Evolutionary conservation across 768 basidiomycete species (phyloP).

Genomic region (Panaeolus papilionaceus): DNA sequence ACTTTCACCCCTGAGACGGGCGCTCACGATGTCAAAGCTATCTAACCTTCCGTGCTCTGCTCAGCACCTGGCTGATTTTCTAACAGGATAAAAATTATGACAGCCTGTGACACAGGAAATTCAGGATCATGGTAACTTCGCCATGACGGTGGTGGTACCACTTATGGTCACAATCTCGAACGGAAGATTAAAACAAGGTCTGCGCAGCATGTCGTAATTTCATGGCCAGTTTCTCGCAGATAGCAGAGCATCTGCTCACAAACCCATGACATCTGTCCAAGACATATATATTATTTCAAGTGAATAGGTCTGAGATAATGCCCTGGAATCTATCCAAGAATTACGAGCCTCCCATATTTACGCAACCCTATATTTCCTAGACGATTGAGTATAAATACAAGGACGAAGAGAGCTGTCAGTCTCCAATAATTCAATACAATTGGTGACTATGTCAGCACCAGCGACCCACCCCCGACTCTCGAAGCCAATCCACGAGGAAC

Average conservation of each 20-base stretch:
- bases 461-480: constrained; percentile 18
- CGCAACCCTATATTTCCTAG: background rate
- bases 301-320: background rate
- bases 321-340: background rate
- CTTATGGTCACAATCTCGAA: no score
- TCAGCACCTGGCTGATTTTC: no score
- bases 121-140: background rate
- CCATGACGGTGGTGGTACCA: background rate
- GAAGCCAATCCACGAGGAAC: constrained; percentile 36
- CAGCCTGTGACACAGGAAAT: background rate
- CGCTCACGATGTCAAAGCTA: background rate
- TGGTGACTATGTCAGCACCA: constrained; percentile 34
- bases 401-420: background rate
- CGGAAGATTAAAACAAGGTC: no score
- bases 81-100: background rate
- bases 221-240: no score
- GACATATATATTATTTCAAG: background rate
- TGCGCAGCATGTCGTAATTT: no score
- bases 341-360: background rate
- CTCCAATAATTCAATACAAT: background rate
- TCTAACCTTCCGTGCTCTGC: no score
- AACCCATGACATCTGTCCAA: no score
- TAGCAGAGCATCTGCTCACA: no score
- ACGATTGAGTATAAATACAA: background rate
- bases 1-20: background rate